Conservation (phyloP, 2,329 filamentous ascomycete species). For the Bimuria novae-zelandiae region DNA sequence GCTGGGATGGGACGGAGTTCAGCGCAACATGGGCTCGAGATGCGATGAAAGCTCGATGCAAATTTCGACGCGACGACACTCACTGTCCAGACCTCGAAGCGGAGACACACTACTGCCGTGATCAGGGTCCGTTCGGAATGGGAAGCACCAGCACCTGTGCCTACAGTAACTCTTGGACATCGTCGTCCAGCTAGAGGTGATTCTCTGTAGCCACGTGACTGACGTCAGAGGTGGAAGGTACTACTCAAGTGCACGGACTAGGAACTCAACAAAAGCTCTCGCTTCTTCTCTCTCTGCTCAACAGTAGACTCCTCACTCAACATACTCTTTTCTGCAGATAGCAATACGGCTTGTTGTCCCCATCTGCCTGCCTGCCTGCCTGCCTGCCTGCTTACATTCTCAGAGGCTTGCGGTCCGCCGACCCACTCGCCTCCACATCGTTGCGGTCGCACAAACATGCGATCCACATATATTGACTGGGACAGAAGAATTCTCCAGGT, state of each 20-base stretch:
- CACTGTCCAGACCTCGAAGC: conserved; percentile 6
- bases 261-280: too few species aligned
- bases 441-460: conserved; percentile 15
- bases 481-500: conserved; percentile 26
- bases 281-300: too few species aligned
- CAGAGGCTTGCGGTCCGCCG: not conserved
- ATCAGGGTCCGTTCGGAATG: conserved; percentile 8
- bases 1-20: conserved; percentile 2
- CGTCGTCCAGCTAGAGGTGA: conserved; percentile 6
- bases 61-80: conserved; percentile 2
- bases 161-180: not conserved
- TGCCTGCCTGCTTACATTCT: too few species aligned
- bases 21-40: conserved; percentile 5
- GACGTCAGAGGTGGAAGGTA: too few species aligned
- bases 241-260: too few species aligned
- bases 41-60: not conserved
- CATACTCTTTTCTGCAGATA: too few species aligned
- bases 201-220: too few species aligned
- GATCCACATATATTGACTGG: conserved; percentile 19
- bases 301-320: too few species aligned
- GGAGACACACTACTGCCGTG: conserved; percentile 8
- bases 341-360: too few species aligned
- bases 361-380: too few species aligned
- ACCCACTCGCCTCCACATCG: conserved; percentile 14
- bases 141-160: conserved; percentile 11